phyloP scores from a whole-genome alignment of 495 filamentous ascomycete genomes.

The Hyphodiscus hymeniophilus region DNA sequence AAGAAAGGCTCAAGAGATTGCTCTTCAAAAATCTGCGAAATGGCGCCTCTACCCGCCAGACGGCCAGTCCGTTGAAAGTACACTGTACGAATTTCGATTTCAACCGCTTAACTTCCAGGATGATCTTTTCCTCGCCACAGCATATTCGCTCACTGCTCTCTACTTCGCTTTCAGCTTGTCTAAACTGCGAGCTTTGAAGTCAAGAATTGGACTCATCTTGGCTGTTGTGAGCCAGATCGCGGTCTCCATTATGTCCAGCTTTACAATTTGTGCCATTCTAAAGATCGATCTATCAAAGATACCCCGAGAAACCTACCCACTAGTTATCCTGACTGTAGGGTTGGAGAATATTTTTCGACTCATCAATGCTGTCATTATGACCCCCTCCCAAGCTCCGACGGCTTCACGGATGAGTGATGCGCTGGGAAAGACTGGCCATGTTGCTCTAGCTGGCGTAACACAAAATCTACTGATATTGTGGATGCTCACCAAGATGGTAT shows the following conservation, averaged over 20 bases:
- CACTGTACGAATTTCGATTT: conserved; percentile 66
- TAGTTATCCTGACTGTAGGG: conserved; percentile 62
- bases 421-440: conserved; percentile 58
- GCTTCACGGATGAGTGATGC: conserved; percentile 54
- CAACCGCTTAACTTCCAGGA: conserved; percentile 55
- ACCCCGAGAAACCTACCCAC: conserved; percentile 54
- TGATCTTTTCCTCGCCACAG: conserved; percentile 46
- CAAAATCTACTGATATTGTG: conserved; percentile 54
- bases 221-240: conserved; percentile 57
- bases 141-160: conserved; percentile 47
- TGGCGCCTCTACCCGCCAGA: conserved; percentile 55
- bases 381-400: conserved; percentile 51
- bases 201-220: conserved; percentile 54
- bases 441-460: conserved; percentile 48
- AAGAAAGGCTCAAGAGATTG: conserved; percentile 36
- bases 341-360: conserved; percentile 66
- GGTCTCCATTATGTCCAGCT: conserved; percentile 57
- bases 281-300: conserved; percentile 53
- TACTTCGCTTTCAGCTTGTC: conserved; percentile 52
- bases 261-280: conserved; percentile 53
- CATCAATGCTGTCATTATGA: conserved; percentile 61
- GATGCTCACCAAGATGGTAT: conserved; percentile 47
- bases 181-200: conserved; percentile 58
- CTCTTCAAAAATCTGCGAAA: conserved; percentile 27
- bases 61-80: conserved; percentile 39